Conservation (phyloP, 805 yeast genomes). For the Candida piceae region DNA sequence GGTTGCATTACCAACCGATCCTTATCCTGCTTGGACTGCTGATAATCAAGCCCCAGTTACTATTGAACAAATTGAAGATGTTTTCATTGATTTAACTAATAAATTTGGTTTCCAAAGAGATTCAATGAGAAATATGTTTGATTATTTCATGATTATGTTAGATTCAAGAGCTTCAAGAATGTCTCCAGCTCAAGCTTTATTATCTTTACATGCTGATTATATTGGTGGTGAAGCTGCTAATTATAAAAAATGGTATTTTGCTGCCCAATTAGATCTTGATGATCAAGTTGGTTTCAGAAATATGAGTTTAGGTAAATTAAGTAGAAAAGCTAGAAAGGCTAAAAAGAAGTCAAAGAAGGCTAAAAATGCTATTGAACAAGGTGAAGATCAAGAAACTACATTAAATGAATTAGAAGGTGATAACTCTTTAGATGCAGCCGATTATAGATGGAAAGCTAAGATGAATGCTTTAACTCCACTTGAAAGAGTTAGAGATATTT, state of each 20-base stretch:
- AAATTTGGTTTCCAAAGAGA: conserved; percentile 90
- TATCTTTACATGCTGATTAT: conserved; percentile 80
- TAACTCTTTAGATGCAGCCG: conserved; percentile 79
- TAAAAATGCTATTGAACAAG: conserved; percentile 62
- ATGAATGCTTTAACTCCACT: conserved; percentile 70
- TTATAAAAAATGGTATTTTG: conserved; percentile 84
- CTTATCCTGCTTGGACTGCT: conserved; percentile 99
- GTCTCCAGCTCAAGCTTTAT: conserved; percentile 83
- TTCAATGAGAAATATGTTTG: conserved; percentile 88
- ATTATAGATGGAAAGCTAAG: conserved; percentile 75
- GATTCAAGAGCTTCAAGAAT: conserved; percentile 84
- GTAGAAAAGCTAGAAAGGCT: conserved; percentile 77
- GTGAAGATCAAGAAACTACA: conserved; percentile 54
- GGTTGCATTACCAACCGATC: conserved; percentile 79
- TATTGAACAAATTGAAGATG: conserved; percentile 81
- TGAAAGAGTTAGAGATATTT: conserved; percentile 74
- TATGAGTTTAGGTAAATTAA: conserved; percentile 70
- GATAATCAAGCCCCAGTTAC: conserved; percentile 87
- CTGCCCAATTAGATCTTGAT: conserved; percentile 83
- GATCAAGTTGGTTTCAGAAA: conserved; percentile 80
- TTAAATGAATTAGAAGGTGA: conserved; percentile 72
- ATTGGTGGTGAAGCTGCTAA: conserved; percentile 85
- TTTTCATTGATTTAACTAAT: conserved; percentile 76
- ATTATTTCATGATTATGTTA: conserved; percentile 77
- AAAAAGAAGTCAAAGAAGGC: conserved; percentile 77